phyloP scores from a whole-genome alignment of 2,329 filamentous ascomycete genomes.

The Phialophora verrucosa region DNA sequence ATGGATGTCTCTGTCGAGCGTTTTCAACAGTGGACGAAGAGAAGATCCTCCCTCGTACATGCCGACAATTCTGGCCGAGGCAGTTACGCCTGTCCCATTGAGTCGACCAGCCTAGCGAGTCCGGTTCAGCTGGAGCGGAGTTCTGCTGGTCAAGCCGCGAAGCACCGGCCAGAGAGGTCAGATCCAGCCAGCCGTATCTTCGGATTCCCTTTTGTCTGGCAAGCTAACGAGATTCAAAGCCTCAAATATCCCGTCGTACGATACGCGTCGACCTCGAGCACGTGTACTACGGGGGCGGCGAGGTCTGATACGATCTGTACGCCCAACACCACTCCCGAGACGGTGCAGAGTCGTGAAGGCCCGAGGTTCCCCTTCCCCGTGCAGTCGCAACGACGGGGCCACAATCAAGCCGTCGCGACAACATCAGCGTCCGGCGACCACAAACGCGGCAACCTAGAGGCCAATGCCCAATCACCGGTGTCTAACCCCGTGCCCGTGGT shows the following conservation, averaged over 20 bases:
- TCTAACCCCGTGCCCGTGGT: neutral
- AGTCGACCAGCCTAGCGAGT: neutral
- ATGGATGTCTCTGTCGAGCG: neutral
- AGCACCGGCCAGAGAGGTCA: neutral
- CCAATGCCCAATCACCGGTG: too few relatives aligned
- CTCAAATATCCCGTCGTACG: neutral
- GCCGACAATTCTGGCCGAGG: neutral
- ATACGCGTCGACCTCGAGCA: slow-evolving; percentile 1
- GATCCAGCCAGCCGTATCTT: neutral
- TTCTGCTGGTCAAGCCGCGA: neutral
- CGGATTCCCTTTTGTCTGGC: neutral
- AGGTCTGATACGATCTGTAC: neutral
- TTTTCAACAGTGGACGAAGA: neutral
- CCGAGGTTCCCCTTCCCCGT: neutral
- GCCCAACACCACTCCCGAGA: neutral
- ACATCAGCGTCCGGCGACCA: neutral
- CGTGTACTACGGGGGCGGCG: neutral
- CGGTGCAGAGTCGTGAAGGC: neutral
- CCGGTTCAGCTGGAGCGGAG: neutral
- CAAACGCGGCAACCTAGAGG: neutral
- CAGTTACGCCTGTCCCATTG: neutral
- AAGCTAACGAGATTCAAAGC: neutral
- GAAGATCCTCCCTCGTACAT: neutral
- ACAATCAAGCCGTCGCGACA: neutral
- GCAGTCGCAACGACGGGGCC: neutral